Base-by-base conservation (phyloP, 164 flowering plant genomes). In the Vitis rupestris region DNA sequence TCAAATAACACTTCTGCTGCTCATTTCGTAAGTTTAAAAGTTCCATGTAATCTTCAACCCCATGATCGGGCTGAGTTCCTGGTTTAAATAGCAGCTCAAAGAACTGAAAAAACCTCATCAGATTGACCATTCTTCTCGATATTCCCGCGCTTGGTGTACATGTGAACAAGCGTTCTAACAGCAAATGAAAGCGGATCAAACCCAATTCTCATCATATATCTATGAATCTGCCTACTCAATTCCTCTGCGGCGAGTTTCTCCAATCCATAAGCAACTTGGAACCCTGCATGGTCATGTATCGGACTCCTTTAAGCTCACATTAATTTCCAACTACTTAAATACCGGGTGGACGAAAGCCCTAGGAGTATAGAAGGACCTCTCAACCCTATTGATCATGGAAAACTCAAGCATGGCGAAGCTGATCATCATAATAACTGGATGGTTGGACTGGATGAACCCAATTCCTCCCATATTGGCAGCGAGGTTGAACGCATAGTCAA, bases 71-170 rank as follows among this genome's bases (percentile, higher is more conserved):
- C 59, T 49, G 61, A n/a, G 71, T 65, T 31, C 77, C 79, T 49
- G 75, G 53, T 55, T 68, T 64, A 1, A 79, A 70, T 58, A 79
- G 59, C 61, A 62, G 53, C 47, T 78, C 74, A 59, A 75, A 81
- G 65, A 66, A 72, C 67, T n/a, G 14, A 14, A 82, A 53, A 12
- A 82, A n/a, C 85, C 31, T 82, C 78, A 54, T 71, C 67, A n/a
- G 80, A 74, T 44, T 67, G 68, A 37, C 85, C 83, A 69, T 80
- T 73, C 65, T 78, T 72, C 55, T 61, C 73, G 56, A 73, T 61
- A 51, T 75, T 81, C 9, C 83, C 83, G 67, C 83, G 78, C 64
- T 81, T 81, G 2, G 81, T 70, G 49, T 81, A 81, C 82, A 80
- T 80, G 37, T 76, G 73, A 58, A 80, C 82, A 50, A 80, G 73